These are phyloP conservation scores for Raffaelea deltoideospora DNA, from an alignment of 2,329 filamentous ascomycete genomes.

Conservation along the genomic window DNA sequence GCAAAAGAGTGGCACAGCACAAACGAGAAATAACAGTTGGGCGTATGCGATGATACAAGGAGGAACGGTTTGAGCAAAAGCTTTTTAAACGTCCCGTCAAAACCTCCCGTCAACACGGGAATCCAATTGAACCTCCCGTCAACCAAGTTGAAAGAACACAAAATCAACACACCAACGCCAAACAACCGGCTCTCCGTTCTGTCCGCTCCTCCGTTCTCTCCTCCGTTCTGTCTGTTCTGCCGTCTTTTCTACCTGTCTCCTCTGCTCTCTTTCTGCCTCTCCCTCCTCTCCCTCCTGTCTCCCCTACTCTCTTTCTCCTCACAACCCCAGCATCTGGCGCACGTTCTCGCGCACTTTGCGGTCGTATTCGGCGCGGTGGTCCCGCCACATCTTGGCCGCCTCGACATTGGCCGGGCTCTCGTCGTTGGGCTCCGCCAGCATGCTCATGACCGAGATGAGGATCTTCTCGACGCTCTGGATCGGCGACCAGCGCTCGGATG, in stretches of 20 bases:
- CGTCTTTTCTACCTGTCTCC: neutral
- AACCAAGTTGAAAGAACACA: no score
- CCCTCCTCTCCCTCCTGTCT: no score
- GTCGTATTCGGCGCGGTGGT: conserved; percentile 72
- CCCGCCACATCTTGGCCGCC: conserved; percentile 91
- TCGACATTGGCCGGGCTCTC: conserved; percentile 94
- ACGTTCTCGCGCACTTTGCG: conserved; percentile 72
- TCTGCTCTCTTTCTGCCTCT: no score
- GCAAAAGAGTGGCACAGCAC: neutral
- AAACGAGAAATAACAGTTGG: neutral
- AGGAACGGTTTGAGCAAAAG: no score
- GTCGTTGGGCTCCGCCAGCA: conserved; percentile 94
- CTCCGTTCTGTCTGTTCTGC: neutral
- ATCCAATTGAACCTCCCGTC: no score
- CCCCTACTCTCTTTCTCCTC: conserved; percentile 5
- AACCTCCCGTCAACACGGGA: no score
- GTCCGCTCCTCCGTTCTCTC: no score
- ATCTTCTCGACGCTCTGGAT: conserved; percentile 98
- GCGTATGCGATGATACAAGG: neutral
- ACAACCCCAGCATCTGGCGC: conserved; percentile 61
- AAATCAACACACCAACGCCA: no score
- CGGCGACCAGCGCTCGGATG: conserved; percentile 87
- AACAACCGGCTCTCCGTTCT: no score
- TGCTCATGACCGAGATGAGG: conserved; percentile 91
- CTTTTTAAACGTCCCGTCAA: no score